Evolutionary conservation across 2,329 filamentous ascomycete genomes (phyloP), one percentile per base, ranked within the genome.

Genomic region (Neonectria sp.): DNA sequence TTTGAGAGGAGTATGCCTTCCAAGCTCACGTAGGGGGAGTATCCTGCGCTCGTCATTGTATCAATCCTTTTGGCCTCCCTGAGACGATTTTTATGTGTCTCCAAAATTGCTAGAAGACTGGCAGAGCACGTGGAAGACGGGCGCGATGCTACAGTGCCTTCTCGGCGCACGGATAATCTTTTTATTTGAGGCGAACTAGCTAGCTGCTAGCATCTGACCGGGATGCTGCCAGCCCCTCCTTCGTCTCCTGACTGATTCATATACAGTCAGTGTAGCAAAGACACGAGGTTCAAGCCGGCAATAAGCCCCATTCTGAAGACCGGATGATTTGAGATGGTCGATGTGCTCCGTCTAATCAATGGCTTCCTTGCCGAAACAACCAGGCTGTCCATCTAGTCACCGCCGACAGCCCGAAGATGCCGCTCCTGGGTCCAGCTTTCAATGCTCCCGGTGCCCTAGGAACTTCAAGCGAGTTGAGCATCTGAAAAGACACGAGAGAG

Each of bases 381-480:
- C 31, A 35, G 51, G 29, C 29, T 53, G 31, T 31, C 31, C 31
- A 12, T 11, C 51, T 3, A 53, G 21, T 53, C 9, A 35, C 13
- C 29, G 11, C 31, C 49, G 11, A n/a, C 51, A 24, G 29, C 12
- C 31, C 31, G 31, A 53, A 35, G 51, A 24, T 33, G 31, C 31
- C 31, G 31, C 29, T 21, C 11, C 51, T 13, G 33, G 31, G 9
- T 24, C 51, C 51, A 37, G 29, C 31, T 53, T 53, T 15, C 29
- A 21, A 24, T 61, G 49, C 48, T 33, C 33, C 33, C 59, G 46
- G 27, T 61, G 49, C 15, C 33, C 48, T 25, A 27, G 59, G 33
- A 61, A 37, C 9, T 68, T 68, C 60, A 64, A 58, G 48, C 65
- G 65, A 27, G 31, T 56, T 15, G 65, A 68, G 49, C 65, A 68